Percentiles rank a stretch among this genome's conserved stretches.
Evolutionary conservation across 495 filamentous ascomycete species (phyloP).

Genomic region (Lasiosphaeria miniovina): DNA sequence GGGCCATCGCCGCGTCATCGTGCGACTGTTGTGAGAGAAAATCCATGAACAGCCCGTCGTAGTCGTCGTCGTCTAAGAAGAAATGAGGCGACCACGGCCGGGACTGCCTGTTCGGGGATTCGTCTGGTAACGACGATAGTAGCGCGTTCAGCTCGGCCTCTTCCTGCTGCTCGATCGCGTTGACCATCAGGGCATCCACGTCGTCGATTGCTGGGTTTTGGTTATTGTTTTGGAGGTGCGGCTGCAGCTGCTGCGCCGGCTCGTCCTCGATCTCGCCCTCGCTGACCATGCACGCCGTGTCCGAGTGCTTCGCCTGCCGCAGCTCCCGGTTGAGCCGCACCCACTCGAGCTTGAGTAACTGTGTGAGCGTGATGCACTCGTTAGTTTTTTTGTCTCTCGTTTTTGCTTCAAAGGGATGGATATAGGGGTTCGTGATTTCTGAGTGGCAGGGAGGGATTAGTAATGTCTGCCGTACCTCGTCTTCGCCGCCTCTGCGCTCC

Average conservation of each 20-base stretch:
- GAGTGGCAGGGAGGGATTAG: not conserved
- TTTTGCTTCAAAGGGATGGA: not conserved
- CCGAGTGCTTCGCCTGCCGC: slow-evolving; percentile 44
- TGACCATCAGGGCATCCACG: slow-evolving; percentile 41
- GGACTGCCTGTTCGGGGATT: not conserved
- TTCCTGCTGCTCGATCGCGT: slow-evolving; percentile 52
- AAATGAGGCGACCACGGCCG: slow-evolving; percentile 11
- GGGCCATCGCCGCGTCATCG: not conserved
- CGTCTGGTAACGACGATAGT: slow-evolving; percentile 30
- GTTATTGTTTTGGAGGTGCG: slow-evolving; percentile 21
- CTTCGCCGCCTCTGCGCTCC: slow-evolving; percentile 66
- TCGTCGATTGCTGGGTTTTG: slow-evolving; percentile 38
- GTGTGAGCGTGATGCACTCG: not conserved
- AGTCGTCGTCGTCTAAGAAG: slow-evolving; percentile 57
- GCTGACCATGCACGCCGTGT: slow-evolving; percentile 46
- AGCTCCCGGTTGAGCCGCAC: slow-evolving; percentile 37
- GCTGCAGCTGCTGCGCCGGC: not conserved
- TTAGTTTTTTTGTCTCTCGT: slow-evolving; percentile 13
- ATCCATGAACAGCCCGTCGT: slow-evolving; percentile 60
- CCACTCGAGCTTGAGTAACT: slow-evolving; percentile 52
- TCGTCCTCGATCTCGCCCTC: slow-evolving; percentile 46
- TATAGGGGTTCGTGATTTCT: not conserved
- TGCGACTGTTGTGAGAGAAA: slow-evolving; percentile 15
- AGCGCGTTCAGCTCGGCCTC: slow-evolving; percentile 58
- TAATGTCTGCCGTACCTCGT: slow-evolving; percentile 57